Conservation (phyloP, 257 asterid species). For the Plantago elongata region DNA sequence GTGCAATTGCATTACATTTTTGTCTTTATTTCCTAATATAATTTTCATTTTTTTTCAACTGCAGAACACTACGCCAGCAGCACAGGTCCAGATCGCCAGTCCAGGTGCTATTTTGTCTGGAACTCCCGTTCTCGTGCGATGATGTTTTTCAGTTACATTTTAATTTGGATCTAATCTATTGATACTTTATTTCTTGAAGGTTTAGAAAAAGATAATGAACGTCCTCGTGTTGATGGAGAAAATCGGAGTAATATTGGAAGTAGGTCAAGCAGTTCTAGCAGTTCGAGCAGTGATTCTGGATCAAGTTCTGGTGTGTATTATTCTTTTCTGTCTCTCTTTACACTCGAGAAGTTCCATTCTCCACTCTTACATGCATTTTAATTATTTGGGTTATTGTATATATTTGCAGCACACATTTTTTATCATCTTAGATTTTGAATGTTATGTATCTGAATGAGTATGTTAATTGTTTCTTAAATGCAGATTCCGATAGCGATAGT, state of each 20-base stretch:
- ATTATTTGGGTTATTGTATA: neutral
- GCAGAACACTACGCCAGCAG: conserved; percentile 35
- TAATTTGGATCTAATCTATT: conserved; percentile 10
- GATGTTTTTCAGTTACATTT: conserved; percentile 8
- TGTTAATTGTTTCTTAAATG: neutral
- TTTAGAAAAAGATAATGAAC: conserved; percentile 37
- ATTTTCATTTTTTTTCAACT: conserved; percentile 15
- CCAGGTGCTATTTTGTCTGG: conserved; percentile 29
- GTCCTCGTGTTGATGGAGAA: conserved; percentile 35
- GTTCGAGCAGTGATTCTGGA: conserved; percentile 92
- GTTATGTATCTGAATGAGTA: neutral
- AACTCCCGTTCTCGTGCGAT: neutral
- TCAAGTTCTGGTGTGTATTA: conserved; percentile 70
- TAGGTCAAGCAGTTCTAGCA: conserved; percentile 86
- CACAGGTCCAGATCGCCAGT: conserved; percentile 34
- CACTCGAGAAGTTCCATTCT: neutral
- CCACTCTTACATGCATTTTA: neutral
- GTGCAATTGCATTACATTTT: neutral
- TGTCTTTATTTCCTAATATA: neutral
- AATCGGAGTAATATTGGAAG: conserved; percentile 39
- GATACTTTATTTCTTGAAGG: conserved; percentile 19
- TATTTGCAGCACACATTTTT: neutral
- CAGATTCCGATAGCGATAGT: conserved; percentile 85
- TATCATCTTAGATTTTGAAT: neutral
- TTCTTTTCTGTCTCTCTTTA: neutral